These are phyloP conservation scores for Citrus cavaleriei DNA, from an alignment of 345 rosid genomes.

Conservation along the genomic window DNA sequence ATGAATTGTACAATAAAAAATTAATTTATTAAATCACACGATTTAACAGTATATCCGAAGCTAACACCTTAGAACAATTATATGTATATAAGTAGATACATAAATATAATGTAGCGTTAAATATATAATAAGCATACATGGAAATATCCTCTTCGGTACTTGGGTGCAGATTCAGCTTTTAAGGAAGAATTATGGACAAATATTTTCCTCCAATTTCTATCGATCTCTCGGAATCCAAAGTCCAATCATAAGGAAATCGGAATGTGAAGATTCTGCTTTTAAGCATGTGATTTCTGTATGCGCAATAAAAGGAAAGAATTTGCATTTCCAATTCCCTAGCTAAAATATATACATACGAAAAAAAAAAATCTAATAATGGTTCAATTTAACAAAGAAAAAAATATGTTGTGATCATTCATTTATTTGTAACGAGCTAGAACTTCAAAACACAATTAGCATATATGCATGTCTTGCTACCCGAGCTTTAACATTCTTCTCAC, in stretches of 20 bases:
- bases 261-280: not conserved
- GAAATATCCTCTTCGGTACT: not conserved
- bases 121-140: not conserved
- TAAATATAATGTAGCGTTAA: too few relatives aligned
- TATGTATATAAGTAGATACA: too few relatives aligned
- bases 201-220: not conserved
- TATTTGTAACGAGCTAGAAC: not conserved
- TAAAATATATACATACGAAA: too few relatives aligned
- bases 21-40: too few relatives aligned
- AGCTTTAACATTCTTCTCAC: not conserved
- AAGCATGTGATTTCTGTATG: not conserved
- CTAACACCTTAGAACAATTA: too few relatives aligned
- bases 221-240: not conserved
- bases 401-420: too few relatives aligned
- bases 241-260: not conserved
- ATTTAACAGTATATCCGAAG: fast-evolving
- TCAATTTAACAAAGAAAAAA: too few relatives aligned
- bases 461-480: not conserved
- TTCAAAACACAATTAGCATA: not conserved
- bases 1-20: too few relatives aligned
- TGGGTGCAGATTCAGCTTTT: not conserved
- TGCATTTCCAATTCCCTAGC: not conserved
- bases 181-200: not conserved
- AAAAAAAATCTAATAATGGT: not conserved
- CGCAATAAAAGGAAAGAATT: not conserved